Evolutionary conservation across 2,329 filamentous ascomycete genomes (phyloP).

Genomic region (Pseudogymnoascus sp.): DNA sequence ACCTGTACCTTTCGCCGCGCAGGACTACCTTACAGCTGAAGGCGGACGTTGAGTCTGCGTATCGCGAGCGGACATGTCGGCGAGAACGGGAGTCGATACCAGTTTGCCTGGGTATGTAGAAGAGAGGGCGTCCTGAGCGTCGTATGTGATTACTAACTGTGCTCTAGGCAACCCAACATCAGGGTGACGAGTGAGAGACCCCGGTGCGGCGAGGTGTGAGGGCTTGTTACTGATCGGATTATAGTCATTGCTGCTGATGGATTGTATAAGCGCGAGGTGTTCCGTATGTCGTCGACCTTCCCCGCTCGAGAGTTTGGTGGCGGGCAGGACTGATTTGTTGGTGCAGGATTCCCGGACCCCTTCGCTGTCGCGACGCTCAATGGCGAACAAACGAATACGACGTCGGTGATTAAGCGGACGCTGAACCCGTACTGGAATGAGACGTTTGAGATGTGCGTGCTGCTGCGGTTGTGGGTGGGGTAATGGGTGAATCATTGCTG

Average conservation of each 20-base stretch:
- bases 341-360: constrained; percentile 85
- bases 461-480: constrained; percentile 14
- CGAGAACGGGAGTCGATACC: constrained; percentile 45
- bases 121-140: constrained; percentile 14
- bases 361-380: constrained; percentile 96
- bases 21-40: not conserved
- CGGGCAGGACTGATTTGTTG: constrained; percentile 12
- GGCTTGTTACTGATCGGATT: constrained; percentile 33
- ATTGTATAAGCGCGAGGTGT: constrained; percentile 98
- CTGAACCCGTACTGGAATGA: constrained; percentile 99
- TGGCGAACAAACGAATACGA: constrained; percentile 98
- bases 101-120: constrained; percentile 55
- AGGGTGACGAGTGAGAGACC: constrained; percentile 74
- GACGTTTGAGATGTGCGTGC: constrained; percentile 87
- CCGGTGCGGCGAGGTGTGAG: not conserved
- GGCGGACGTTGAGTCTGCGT: not conserved
- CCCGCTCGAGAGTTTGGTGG: constrained; percentile 26
- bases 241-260: constrained; percentile 97
- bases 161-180: constrained; percentile 69
- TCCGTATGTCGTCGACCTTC: constrained; percentile 59
- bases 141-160: constrained; percentile 19
- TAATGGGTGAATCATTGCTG: constrained; percentile 14
- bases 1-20: no score
- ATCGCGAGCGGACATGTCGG: constrained; percentile 12
- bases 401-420: constrained; percentile 91